Percentiles rank a stretch among this genome's conserved stretches.
phyloP scores from a whole-genome alignment of 2,329 filamentous ascomycete genomes.

The Fusarium camptoceras region DNA sequence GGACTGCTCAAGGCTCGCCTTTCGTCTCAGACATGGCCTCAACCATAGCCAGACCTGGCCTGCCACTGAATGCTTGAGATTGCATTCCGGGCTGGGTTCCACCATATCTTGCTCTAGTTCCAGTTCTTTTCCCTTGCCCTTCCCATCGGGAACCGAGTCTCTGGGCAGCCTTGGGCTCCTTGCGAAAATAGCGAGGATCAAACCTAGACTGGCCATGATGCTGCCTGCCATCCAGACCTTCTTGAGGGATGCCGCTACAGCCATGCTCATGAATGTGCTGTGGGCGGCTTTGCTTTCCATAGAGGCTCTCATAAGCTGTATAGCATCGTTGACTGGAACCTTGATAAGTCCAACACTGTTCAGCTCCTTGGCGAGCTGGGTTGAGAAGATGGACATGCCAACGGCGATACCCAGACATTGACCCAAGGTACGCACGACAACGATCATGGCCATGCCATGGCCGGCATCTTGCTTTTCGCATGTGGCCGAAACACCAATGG shows the following conservation, averaged over 20 bases:
- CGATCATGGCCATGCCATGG: slow-evolving; percentile 45
- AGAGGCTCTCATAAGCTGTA: slow-evolving; percentile 41
- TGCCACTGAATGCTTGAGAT: slow-evolving; percentile 23
- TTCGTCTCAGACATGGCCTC: neutral
- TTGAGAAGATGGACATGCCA: slow-evolving; percentile 45
- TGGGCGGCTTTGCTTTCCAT: slow-evolving; percentile 25
- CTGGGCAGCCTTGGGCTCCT: slow-evolving; percentile 38
- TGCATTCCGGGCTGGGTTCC: neutral
- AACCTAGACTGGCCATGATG: slow-evolving; percentile 33
- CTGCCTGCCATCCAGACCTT: slow-evolving; percentile 41
- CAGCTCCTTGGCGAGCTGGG: slow-evolving; percentile 33
- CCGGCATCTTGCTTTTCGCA: slow-evolving; percentile 34
- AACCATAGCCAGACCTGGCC: slow-evolving; percentile 18
- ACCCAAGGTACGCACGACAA: slow-evolving; percentile 43
- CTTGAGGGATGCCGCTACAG: slow-evolving; percentile 34
- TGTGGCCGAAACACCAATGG: slow-evolving; percentile 70
- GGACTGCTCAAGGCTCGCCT: neutral
- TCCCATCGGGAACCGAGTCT: slow-evolving; percentile 4
- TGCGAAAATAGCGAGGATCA: slow-evolving; percentile 35
- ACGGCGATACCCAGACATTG: slow-evolving; percentile 47
- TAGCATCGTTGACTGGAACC: slow-evolving; percentile 27
- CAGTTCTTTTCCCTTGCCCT: neutral
- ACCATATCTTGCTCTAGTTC: neutral
- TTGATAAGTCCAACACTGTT: slow-evolving; percentile 11
- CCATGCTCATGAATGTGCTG: slow-evolving; percentile 13